phyloP scores from a whole-genome alignment of 208 protist genomes.

The Tritrichomonas foetus region DNA sequence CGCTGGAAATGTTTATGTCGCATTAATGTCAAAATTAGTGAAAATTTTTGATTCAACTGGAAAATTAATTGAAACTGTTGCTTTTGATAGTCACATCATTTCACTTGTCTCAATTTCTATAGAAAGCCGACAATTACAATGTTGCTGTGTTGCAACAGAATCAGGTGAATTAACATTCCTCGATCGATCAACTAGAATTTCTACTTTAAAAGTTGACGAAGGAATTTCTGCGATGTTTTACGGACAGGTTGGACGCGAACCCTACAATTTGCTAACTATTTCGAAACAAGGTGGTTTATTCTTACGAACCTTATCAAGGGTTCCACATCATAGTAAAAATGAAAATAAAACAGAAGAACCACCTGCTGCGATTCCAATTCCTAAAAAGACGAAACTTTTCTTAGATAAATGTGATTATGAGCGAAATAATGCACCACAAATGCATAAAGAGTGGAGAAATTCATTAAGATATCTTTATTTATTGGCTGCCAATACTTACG shows the following conservation, averaged over 20 bases:
- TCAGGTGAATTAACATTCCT: neutral
- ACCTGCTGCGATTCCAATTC: neutral
- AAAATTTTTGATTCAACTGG: slow-evolving; percentile 19
- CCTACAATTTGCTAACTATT: neutral
- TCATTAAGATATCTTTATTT: neutral
- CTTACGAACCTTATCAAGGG: neutral
- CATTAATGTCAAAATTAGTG: neutral
- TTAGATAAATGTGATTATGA: neutral
- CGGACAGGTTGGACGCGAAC: neutral
- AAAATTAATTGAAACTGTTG: neutral
- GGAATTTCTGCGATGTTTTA: neutral
- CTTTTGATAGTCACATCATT: slow-evolving; percentile 20
- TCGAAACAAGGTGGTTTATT: neutral
- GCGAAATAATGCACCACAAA: neutral
- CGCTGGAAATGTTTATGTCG: neutral
- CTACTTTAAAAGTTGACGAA: neutral
- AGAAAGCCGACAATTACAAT: neutral
- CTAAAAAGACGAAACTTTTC: neutral
- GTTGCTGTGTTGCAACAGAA: neutral
- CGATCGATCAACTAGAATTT: neutral
- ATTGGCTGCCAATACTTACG: neutral
- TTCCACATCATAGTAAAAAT: neutral
- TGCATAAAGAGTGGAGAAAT: neutral
- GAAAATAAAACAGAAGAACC: neutral
- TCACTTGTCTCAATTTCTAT: neutral